These are phyloP conservation scores for Beauveria asiatica DNA, from an alignment of 2,329 filamentous ascomycete species.

Conservation along the genomic window DNA sequence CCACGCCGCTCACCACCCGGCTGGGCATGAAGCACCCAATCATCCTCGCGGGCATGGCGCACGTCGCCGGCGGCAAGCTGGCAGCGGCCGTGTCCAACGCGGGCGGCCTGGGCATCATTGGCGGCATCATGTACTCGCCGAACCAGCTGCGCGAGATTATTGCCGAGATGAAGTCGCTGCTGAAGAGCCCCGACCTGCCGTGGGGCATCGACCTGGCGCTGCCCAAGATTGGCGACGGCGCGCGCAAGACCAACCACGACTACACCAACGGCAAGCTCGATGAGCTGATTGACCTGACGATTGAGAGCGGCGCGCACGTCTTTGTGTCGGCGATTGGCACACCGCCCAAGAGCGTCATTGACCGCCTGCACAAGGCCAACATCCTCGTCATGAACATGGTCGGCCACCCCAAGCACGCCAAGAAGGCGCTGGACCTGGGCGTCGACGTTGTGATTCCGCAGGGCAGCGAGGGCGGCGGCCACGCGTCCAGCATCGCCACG, in stretches of 20 bases:
- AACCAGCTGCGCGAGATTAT: conserved; percentile 71
- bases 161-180: conserved; percentile 71
- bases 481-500: conserved; percentile 81
- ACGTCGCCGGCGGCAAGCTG: conserved; percentile 67
- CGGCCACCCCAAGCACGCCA: conserved; percentile 81
- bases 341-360: conserved; percentile 64
- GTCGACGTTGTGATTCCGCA: conserved; percentile 90
- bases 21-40: conserved; percentile 82
- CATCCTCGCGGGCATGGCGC: conserved; percentile 89
- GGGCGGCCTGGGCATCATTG: conserved; percentile 71
- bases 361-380: conserved; percentile 66
- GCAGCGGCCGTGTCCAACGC: conserved; percentile 85
- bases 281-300: conserved; percentile 78
- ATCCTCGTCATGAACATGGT: conserved; percentile 97
- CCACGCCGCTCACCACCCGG: conserved; percentile 69
- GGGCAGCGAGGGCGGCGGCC: conserved; percentile 86
- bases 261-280: conserved; percentile 87
- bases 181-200: conserved; percentile 58
- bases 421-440: conserved; percentile 77
- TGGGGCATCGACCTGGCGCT: conserved; percentile 91
- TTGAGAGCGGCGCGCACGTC: conserved; percentile 72
- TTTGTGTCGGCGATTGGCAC: conserved; percentile 88
- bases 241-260: conserved; percentile 88
- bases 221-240: conserved; percentile 75
- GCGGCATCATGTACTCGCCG: conserved; percentile 65